phyloP scores from a whole-genome alignment of 257 asterid species.

The Jaltomata sinuosa region DNA sequence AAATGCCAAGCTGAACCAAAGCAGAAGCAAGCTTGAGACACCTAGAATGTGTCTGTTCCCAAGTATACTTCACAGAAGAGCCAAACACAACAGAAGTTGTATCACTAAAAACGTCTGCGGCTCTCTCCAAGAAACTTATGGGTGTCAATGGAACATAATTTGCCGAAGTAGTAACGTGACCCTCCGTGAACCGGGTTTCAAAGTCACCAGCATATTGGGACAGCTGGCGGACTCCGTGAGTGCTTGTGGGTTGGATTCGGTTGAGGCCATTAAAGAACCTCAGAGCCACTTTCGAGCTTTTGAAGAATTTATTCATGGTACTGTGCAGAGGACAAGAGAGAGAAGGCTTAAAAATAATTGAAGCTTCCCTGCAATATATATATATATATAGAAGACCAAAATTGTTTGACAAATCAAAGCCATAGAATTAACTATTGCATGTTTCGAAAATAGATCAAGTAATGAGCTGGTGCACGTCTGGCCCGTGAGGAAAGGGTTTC shows the following conservation, averaged over 20 bases:
- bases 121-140: background rate
- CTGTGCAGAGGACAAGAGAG: background rate
- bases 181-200: too few species aligned
- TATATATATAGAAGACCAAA: too few species aligned
- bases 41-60: constrained; percentile 24
- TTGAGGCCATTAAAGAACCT: background rate
- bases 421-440: too few species aligned
- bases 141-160: background rate
- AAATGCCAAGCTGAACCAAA: constrained; percentile 15
- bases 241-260: background rate
- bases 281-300: background rate
- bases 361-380: background rate
- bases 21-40: constrained; percentile 29
- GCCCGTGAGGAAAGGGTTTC: too few species aligned
- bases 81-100: constrained; percentile 4
- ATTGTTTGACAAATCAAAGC: too few species aligned
- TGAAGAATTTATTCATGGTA: background rate
- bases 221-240: background rate
- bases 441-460: too few species aligned
- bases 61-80: constrained; percentile 12
- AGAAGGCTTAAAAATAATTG: background rate
- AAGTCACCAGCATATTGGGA: background rate
- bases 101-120: background rate
- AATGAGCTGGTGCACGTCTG: too few species aligned
- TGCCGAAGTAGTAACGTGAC: background rate